Evolutionary conservation across 306 rosid genomes (phyloP), one percentile per base, ranked within the genome.

Genomic region (Glycine soja): DNA sequence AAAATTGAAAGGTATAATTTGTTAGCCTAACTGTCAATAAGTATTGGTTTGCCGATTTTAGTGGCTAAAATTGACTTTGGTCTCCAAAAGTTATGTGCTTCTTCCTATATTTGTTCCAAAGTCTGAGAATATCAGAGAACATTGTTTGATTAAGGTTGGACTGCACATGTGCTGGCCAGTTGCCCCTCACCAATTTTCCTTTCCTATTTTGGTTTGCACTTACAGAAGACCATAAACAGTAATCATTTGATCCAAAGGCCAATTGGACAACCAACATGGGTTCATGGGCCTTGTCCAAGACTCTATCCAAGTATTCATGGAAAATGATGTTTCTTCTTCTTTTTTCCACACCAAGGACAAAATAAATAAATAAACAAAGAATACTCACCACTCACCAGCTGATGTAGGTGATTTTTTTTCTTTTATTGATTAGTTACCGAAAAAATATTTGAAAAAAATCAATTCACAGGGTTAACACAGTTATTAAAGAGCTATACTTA

Each of bases 11-110:
- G 47, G 8, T 2, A 34, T 51, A 13, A 11, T 4, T 74, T 38
- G 56, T 77, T 67, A 51, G 18, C 47, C 72, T 36, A 83, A 77
- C 74, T 13, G 16, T 18, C 75, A 32, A 67, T 75, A 52, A 24
- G 30, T 24, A 62, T 73, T 77, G 68, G 51, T 64, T 80, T 76
- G 46, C 19, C 53, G 45, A 51, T 19, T 30, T 30, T 18, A 42
- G 56, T 53, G 53, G 18, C 82, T 67, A 52, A 46, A 80, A 14
- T 57, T 69, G 43, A 32, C 62, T 11, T 36, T 16, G 9, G 4
- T 68, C 32, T 45, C 5, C 76, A 8, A 19, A 62, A 2, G 36
- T 48, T 30, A 5, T 14, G 11, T 48, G 38, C 30, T 24, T 24
- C 36, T 65, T 77, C 42, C 74, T 51, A 64, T 19, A 51, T 77